Base-by-base conservation (phyloP, 2,329 filamentous ascomycete species). In the Fusarium sacchari region DNA sequence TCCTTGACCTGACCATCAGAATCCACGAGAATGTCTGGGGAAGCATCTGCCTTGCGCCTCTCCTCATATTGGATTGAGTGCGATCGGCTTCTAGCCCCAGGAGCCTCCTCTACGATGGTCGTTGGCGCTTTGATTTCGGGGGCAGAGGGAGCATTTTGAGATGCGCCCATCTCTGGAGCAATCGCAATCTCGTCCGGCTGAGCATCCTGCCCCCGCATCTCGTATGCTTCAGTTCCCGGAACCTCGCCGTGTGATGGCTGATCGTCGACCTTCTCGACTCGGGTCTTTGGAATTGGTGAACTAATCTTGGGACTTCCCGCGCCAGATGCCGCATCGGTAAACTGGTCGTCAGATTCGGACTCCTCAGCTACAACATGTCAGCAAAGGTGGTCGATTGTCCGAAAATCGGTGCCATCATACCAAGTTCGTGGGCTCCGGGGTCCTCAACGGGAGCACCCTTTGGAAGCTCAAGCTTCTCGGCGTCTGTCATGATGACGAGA, bases 341-440 rank as follows among this genome's bases (percentile, higher is more conserved):
- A 93, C 82, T 92, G 91, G 74, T 93, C 91, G 50, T 92, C 91
- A 34, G 89, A 91, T 71, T 92, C 91, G 55, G 90, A 91, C 36
- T 84, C 85, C 67, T 88, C 88, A 82, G 80, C 81, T 81, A 47
- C 28, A 30, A 40, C 37, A 59, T 58, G 75, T 82, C 71, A 83
- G 79, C 63, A 70, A 49, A 30, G 24, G 22, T 34, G 36, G 24
- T 17, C 26, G 47, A 46, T 22, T 60, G 44, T 64, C 34, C 52
- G 42, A 56, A 52, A 26, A 18, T 30, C 26, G 46, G 44, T 47
- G 36, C 58, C 44, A 52, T 72, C 74, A 39, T 79, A 91, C 90
- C 86, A 69, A 91, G 83, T 64, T 91, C 89, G 79, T 86, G 89
- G 47, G 89, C 89, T 75, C 89, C 90, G 55, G 89, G 85, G 75